Conservation (phyloP, 768 basidiomycete genomes). For the Imleria badia region DNA sequence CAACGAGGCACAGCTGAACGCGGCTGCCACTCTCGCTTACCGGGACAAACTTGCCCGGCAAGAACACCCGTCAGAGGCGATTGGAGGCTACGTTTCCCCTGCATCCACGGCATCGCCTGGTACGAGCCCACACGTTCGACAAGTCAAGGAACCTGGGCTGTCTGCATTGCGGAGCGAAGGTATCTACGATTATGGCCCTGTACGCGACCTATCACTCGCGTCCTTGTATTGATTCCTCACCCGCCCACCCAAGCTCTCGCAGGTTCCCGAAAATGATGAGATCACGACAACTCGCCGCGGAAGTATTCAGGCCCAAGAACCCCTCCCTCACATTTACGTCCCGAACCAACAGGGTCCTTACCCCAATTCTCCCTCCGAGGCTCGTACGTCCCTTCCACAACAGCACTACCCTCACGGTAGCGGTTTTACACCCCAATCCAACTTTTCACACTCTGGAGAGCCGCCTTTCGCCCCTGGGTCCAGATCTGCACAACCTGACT, state of each 20-base stretch:
- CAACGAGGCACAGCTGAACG: constrained; percentile 27
- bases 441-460: constrained; percentile 17
- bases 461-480: constrained; percentile 16
- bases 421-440: constrained; percentile 11
- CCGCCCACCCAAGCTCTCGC: constrained; percentile 12
- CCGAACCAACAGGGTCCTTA: constrained; percentile 18
- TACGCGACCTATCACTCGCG: constrained; percentile 5
- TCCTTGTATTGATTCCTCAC: neutral
- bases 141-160: constrained; percentile 22
- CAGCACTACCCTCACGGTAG: constrained; percentile 17
- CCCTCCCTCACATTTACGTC: constrained; percentile 25
- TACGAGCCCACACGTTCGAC: constrained; percentile 32
- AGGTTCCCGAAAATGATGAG: constrained; percentile 25
- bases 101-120: constrained; percentile 45
- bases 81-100: constrained; percentile 42
- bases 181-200: constrained; percentile 28
- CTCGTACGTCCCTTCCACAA: constrained; percentile 10
- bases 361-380: constrained; percentile 18
- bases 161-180: constrained; percentile 25
- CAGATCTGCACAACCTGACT: constrained; percentile 8
- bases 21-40: constrained; percentile 22
- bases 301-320: constrained; percentile 24
- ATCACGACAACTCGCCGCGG: constrained; percentile 24
- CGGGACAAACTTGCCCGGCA: constrained; percentile 27
- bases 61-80: constrained; percentile 20